Conservation (phyloP, 2,329 filamentous ascomycete species). For the Aulographum hederae region DNA sequence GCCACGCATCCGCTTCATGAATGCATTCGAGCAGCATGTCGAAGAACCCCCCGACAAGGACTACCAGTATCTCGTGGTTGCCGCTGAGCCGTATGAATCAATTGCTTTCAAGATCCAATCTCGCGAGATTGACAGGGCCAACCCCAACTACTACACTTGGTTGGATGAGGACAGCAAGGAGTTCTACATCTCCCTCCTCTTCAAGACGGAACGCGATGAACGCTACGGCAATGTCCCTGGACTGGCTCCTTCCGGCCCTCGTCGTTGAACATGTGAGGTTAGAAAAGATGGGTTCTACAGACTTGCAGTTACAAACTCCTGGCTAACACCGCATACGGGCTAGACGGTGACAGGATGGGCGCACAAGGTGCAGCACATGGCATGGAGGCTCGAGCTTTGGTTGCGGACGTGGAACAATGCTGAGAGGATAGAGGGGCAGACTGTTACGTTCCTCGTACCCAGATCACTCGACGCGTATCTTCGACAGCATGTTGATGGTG, state of each 20-base stretch:
- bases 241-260: slow-evolving; percentile 29
- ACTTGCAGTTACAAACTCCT: too few relatives aligned
- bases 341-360: too few relatives aligned
- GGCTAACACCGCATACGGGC: too few relatives aligned
- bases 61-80: slow-evolving; percentile 87
- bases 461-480: too few relatives aligned
- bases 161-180: slow-evolving; percentile 93
- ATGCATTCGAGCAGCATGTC: slow-evolving; percentile 85
- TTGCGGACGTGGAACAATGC: too few relatives aligned
- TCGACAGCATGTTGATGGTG: too few relatives aligned
- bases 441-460: too few relatives aligned
- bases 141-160: slow-evolving; percentile 81
- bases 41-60: slow-evolving; percentile 90
- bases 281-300: too few relatives aligned
- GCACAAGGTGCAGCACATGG: too few relatives aligned
- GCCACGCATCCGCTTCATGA: slow-evolving; percentile 91
- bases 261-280: too few relatives aligned
- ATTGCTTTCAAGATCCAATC: slow-evolving; percentile 93
- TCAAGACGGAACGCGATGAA: slow-evolving; percentile 96
- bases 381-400: too few relatives aligned
- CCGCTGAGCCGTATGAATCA: slow-evolving; percentile 95
- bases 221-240: slow-evolving; percentile 53
- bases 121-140: slow-evolving; percentile 74
- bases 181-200: slow-evolving; percentile 95
- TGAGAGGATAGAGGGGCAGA: too few relatives aligned